Evolutionary conservation across 148 eudicot species (phyloP), one percentile per base, ranked within the genome.

Genomic region (Agrostemma githago): DNA sequence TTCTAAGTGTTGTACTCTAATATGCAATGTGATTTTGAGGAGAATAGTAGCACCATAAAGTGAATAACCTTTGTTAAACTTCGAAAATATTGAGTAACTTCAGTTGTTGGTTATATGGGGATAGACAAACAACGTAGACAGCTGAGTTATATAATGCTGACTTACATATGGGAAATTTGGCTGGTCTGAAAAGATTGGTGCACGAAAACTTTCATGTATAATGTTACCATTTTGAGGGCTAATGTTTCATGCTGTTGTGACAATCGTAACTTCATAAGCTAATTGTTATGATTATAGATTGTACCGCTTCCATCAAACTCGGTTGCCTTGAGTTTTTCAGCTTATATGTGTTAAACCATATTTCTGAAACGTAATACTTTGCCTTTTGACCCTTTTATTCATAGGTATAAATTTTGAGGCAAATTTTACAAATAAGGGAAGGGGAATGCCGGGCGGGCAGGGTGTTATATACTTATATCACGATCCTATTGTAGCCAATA

Each of bases 281-380:
- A 17, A 38, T 74, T 53, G 58, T 53, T 53, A 3, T 53, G 34
- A 26, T 26, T 26, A 26, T 26, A 26, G 34, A 26, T 26, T 26
- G 34, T 26, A 26, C 34, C 1, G 34, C 34, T 26, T 26, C 34
- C 34, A 26, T 26, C 34, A 26, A 26, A 58, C 43, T 43, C 21
- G 66, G 12, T 72, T 20, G 67, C 12, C 34, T 26, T 26, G 34
- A 54, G 43, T 42, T 41, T 57, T 66, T 51, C 44, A 41, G 8
- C 60, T 21, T 57, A 72, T 72, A 6, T 58, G 21, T 74, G 59
- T 26, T 12, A 48, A 59, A 64, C 68, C 34, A 73, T 73, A 17
- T 73, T 19, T 10, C 16, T n/a, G 58, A 54, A 7, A 11, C 15
- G 34, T 26, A 26, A 26, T 26, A 26, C 0, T 26, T 26, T 4